Evolutionary conservation across 164 flowering plant genomes (phyloP), one percentile per base, ranked within the genome.

Genomic region (Akebia trifoliata): DNA sequence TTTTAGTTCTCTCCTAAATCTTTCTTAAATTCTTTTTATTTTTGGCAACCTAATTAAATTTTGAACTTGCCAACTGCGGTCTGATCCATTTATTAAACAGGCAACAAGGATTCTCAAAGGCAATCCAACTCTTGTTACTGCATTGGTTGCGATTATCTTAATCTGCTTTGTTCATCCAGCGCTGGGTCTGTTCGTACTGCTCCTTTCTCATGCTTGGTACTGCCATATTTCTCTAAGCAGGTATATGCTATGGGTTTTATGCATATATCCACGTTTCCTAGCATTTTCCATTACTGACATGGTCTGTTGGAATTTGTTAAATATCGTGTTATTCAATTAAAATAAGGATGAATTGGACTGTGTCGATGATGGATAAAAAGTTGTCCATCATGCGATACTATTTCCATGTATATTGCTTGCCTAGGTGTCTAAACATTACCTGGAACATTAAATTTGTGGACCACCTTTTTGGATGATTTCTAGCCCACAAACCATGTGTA

Each of bases 161-260:
- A 86, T 76, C 35, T 86, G 81, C 73, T 74, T 88, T 68, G 81
- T 86, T 71, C 99, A 90, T 80, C 96, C 97, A 42, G 91, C 95
- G 0, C 50, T 94, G 59, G 99, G 99, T 57, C 76, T 94, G 26
- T 69, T 75, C 31, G 34, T 88, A 31, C 77, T 90, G 63, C 75
- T 86, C 47, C 39, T 81, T 14, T 82, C 74, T 49, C 93, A 94
- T 75, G 84, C 79, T 54, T 59, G 75, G 10, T 64, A 80, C 69
- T 94, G 96, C 60, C 97, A 94, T 62, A 68, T 36, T 73, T 79
- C 96, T 56, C 68, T 94, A 52, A 79, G 79, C 90, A 85, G 96
- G 99, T 94, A 68, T 34, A 46, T 45, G 2, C 7, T 39, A 2
- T 31, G 25, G 22, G 18, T 37, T 21, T 12, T 11, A 4, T 38